Evolutionary conservation across 2,329 filamentous ascomycete species (phyloP), one percentile per base, ranked within the genome.

Genomic region (Fusarium graminum): DNA sequence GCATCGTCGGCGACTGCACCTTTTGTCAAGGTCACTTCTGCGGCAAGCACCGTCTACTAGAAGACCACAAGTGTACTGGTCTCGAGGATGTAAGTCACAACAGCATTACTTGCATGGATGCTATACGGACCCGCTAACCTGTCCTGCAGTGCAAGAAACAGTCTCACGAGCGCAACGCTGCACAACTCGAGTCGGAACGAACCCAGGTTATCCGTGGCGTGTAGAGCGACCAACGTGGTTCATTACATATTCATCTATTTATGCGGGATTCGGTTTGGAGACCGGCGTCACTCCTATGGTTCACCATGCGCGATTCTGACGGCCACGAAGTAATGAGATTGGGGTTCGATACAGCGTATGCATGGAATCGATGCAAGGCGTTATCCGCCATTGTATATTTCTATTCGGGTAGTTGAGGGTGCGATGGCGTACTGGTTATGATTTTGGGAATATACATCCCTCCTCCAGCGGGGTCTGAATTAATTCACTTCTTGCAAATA

Each of bases 21-120:
- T 98, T 98, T 84, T 99, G 95, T 83, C 85, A 90, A 55, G 93
- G 94, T 43, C 92, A 96, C 78, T 98, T 92, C 84, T 99, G 95
- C 81, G 92, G 92, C 73, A 97, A 93, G 83, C 95, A 99, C 81
- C 87, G 95, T 56, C 86, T 98, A 81, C 81, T 98, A 67, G 95
- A 99, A 80, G 92, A 94, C 72, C 95, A 99, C 82, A 92, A 92
- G 81, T 99, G 95, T 82, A 88, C 87, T 67, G 93, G 93, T 39
- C 84, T 99, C 57, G 95, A 98, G 83, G 92, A 97, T 81, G 88
- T 90, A 83, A 82, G 88, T 77, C 39, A 38, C 14, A 43, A 17
- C 13, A 14, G 16, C 34, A 26, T 34, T n/a, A 32, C 16, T 26
- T 30, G 12, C 44, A 29, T 34, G 13, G 7, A 25, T 34, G 39